Base-by-base conservation (phyloP, 257 asterid species). In the Gentiana dahurica region DNA sequence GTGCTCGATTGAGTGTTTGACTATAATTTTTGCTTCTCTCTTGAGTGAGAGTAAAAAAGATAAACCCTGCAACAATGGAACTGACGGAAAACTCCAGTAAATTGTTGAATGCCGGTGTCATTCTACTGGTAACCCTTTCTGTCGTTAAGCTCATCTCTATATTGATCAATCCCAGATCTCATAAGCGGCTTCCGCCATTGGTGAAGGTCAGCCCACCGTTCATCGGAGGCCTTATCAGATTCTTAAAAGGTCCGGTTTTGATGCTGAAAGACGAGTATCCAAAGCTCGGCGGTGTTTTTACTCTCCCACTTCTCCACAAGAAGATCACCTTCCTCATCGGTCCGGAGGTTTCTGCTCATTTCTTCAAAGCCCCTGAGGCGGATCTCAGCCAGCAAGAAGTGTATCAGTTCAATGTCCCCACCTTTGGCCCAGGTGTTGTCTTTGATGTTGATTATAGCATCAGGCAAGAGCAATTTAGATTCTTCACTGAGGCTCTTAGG, bases 371-470 rank as follows among this genome's bases (percentile, higher is more conserved):
- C 49, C 66, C 88, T 0, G 98, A 90, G 70, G 75, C 94, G 32
- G 98, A 90, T 77, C 95, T 87, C 64, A 87, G 96, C 71, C 97
- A 90, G 71, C 95, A 85, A 68, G 96, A 87, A 78, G 95, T 87
- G 36, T 87, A 87, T 65, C 94, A 87, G 62, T 90, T 90, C 75
- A 90, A 90, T 57, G 97, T 90, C 64, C 97, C 94, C 2, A 90
- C 98, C 0, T 90, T 87, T 38, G 98, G 98, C 52, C 98, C 96
- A 0, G 98, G 98, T 2, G 98, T 90, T 39, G 96, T 90, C 59
- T 90, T 90, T 63, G 98, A 90, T 71, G 98, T 90, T 48, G 96
- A 90, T 51, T 90, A 90, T 34, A 75, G 82, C 11, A 59, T 87
- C 38, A 71, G 98, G 73, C 96, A 90, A 68, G 98, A 90, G 76